Evolutionary conservation across 116 monocot genomes (phyloP).

Genomic region (Zostera marina): DNA sequence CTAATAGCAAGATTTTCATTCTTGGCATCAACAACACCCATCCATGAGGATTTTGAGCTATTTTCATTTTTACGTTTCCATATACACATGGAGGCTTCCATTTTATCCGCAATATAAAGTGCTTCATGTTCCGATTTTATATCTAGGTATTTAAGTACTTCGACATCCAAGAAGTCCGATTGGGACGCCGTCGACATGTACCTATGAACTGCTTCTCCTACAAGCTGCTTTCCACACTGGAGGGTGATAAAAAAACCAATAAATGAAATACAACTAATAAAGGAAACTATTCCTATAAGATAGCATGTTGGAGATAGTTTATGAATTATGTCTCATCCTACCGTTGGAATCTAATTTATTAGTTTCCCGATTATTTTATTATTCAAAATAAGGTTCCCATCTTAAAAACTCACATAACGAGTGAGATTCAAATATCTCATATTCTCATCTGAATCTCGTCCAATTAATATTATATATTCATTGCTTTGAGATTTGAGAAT

Average conservation of each 20-base stretch:
- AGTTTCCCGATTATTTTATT: not conserved
- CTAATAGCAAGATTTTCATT: constrained; percentile 52
- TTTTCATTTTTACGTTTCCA: constrained; percentile 54
- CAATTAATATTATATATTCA: too few species aligned
- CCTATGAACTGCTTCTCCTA: constrained; percentile 57
- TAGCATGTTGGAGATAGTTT: too few species aligned
- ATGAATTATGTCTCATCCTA: too few species aligned
- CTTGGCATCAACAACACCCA: constrained; percentile 42
- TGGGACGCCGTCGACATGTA: constrained; percentile 30
- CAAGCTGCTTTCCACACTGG: constrained; percentile 49
- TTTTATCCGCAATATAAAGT: constrained; percentile 47
- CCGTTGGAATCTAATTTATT: too few species aligned
- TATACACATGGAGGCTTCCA: constrained; percentile 66
- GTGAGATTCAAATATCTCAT: too few species aligned
- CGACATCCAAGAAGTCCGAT: constrained; percentile 44
- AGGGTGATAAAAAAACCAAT: too few species aligned
- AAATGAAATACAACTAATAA: too few species aligned
- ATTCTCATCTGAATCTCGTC: too few species aligned
- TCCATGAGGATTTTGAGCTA: constrained; percentile 50
- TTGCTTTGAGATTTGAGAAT: not conserved
- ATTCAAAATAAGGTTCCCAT: too few species aligned
- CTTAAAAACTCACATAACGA: too few species aligned
- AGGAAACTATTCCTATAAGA: too few species aligned
- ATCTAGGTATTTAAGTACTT: constrained; percentile 42
- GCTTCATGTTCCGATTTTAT: constrained; percentile 74